Conservation (phyloP, 75 land plant genomes). For the Picea glauca region DNA sequence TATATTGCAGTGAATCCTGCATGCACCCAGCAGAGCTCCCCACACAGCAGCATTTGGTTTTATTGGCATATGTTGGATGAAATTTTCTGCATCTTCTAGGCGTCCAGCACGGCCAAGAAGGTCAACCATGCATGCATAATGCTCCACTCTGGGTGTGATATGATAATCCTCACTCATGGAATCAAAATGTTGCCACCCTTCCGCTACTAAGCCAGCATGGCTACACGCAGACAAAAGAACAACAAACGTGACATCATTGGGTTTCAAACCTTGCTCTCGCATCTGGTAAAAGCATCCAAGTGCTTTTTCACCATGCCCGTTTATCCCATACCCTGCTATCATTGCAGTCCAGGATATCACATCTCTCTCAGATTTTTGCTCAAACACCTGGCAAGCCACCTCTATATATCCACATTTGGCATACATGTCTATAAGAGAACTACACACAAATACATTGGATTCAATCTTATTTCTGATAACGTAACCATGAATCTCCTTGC, state of each 20-base stretch:
- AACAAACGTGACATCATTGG: conserved; percentile 35
- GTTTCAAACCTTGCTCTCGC: conserved; percentile 17
- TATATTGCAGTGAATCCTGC: conserved; percentile 24
- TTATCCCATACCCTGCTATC: conserved; percentile 45
- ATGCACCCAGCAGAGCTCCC: conserved; percentile 35
- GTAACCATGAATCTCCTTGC: conserved; percentile 33
- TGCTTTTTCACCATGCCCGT: conserved; percentile 33
- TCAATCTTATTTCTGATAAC: conserved; percentile 11
- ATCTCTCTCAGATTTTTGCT: background rate
- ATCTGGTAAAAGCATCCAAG: conserved; percentile 23
- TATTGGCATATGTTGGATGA: conserved; percentile 27
- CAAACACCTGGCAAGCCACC: conserved; percentile 23
- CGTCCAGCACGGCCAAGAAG: conserved; percentile 33
- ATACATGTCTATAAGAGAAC: conserved; percentile 37
- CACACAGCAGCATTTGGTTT: conserved; percentile 26
- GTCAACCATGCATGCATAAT: conserved; percentile 54
- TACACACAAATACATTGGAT: conserved; percentile 16
- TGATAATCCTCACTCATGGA: conserved; percentile 25
- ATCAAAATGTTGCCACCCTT: conserved; percentile 24
- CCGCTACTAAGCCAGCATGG: conserved; percentile 30
- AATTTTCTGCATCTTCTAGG: conserved; percentile 25
- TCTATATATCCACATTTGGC: conserved; percentile 20
- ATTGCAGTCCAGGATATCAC: background rate
- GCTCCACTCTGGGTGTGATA: conserved; percentile 26
- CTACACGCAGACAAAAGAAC: conserved; percentile 40